A percentile compares a stretch with the other conserved stretches of the same genome.
Evolutionary conservation across 805 yeast species (phyloP).

Genomic region (Candida pseudoglaebosa): DNA sequence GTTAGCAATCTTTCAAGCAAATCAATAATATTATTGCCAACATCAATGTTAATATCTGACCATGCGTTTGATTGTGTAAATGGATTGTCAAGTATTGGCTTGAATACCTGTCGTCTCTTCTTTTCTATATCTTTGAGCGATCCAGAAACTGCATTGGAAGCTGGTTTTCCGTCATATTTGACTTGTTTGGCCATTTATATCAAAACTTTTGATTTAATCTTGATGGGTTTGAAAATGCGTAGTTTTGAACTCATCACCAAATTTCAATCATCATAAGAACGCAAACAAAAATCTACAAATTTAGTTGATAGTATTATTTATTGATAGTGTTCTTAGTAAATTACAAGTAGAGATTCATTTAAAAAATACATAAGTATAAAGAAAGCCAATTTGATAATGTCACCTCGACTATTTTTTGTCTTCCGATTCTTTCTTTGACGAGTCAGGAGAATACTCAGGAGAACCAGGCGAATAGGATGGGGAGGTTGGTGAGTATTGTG

Average conservation of each 20-base stretch:
- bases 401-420: conserved; percentile 1
- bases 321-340: neutral
- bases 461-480: conserved; percentile 65
- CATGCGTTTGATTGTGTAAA: conserved; percentile 44
- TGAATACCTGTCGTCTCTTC: conserved; percentile 53
- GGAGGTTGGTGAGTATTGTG: conserved; percentile 55
- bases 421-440: conserved; percentile 44
- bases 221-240: neutral
- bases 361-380: neutral
- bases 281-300: no score
- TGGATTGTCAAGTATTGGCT: conserved; percentile 64
- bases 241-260: neutral
- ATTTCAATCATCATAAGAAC: no score
- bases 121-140: conserved; percentile 49
- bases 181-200: conserved; percentile 57
- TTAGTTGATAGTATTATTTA: neutral
- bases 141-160: neutral
- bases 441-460: conserved; percentile 75
- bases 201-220: conserved; percentile 15
- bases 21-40: conserved; percentile 36
- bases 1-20: conserved; percentile 29
- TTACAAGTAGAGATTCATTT: neutral
- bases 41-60: conserved; percentile 38
- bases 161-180: conserved; percentile 30
- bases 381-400: neutral